Evolutionary conservation across 2,329 filamentous ascomycete genomes (phyloP), one percentile per base, ranked within the genome.

Genomic region (Ceratocystiopsis sp.): DNA sequence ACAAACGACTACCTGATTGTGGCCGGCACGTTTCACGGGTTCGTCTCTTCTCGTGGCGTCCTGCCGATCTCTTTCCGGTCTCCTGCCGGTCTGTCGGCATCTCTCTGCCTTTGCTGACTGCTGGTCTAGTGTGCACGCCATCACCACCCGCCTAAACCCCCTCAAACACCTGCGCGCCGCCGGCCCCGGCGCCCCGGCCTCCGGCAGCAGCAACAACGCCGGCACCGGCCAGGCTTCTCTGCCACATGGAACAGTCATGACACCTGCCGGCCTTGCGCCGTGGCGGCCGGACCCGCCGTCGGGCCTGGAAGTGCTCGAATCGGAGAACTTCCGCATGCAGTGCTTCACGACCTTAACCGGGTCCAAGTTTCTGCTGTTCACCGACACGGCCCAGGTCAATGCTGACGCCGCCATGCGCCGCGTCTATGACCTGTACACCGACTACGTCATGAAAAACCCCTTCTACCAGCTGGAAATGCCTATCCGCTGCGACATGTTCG

Each of bases 401-500:
- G 79, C 93, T 35, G 91, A 96, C 54, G 70, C 75, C 13, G 80
- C 89, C 38, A 78, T 94, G 52, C 73, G 77, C 57, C 81, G 77
- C 59, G 80, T 95, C 54, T 96, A 98, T 60, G 91, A 96, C 59
- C 65, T 96, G 42, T 98, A 96, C 65, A 75, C 84, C 41, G 91
- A 98, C 61, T 96, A 84, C 59, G 91, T 98, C 52, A 96, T 95
- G 85, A 98, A 96, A 70, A 98, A 98, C 60, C 91, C 91, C 1
- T 98, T 98, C 58, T 96, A 96, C 64, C 87, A 91, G 56, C 69
- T 94, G 45, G 91, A 98, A 65, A 98, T 96, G 87, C 91, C 91
- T 8, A 77, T 98, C 43, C 72, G 91, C 48, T 94, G 91, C 62
- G 91, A 96, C 57, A 82, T 85, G 53, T 98, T 95, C 65, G 91